Percentiles rank a stretch among this genome's conserved stretches.
Evolutionary conservation across 2,329 filamentous ascomycete genomes (phyloP).

Genomic region (Xylariaceae sp.): DNA sequence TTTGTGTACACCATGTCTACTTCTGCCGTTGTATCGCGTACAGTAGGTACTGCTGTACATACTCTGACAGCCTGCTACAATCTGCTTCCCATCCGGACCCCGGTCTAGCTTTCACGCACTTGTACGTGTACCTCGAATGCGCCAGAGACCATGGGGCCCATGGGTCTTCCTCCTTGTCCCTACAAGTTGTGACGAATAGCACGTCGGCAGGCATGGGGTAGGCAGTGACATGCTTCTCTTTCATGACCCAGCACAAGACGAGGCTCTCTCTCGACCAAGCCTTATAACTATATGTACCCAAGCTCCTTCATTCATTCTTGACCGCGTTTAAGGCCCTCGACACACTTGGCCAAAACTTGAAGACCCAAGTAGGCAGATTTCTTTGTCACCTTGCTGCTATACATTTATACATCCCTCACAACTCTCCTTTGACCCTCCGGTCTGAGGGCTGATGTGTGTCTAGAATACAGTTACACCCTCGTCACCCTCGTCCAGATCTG

Average conservation of each 20-base stretch:
- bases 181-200: too few species aligned
- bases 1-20: conserved; percentile 9
- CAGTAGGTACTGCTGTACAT: conserved; percentile 10
- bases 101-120: too few species aligned
- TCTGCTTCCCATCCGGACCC: too few species aligned
- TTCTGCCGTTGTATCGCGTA: conserved; percentile 7
- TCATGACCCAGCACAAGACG: neutral
- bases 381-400: conserved; percentile 6
- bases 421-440: neutral
- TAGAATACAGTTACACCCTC: conserved; percentile 23
- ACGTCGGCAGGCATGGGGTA: too few species aligned
- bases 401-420: conserved; percentile 6
- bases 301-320: neutral
- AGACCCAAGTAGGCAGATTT: conserved; percentile 10
- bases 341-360: conserved; percentile 11
- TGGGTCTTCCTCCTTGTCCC: too few species aligned
- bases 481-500: conserved; percentile 15
- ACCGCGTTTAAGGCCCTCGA: conserved; percentile 10
- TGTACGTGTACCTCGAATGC: too few species aligned
- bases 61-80: too few species aligned
- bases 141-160: too few species aligned
- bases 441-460: conserved; percentile 20
- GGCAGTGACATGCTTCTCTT: too few species aligned
- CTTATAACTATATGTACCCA: conserved; percentile 11
- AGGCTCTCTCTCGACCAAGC: conserved; percentile 13